Evolutionary conservation across 2,329 filamentous ascomycete genomes (phyloP).

Genomic region (Akanthomyces uredinophilus): DNA sequence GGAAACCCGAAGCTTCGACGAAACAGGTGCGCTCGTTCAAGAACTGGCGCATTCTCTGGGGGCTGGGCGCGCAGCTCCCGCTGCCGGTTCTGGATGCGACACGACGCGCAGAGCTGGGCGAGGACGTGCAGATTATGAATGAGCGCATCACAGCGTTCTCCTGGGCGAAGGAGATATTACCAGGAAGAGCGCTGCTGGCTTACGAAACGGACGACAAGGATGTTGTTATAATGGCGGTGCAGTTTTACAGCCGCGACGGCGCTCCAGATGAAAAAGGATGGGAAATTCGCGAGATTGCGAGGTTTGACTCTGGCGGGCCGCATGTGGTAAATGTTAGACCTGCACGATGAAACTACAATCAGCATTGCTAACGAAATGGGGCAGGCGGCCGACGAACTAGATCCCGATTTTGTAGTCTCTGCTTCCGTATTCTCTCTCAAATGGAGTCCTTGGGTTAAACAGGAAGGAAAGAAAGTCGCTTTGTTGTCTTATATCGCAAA

Average conservation of each 20-base stretch:
- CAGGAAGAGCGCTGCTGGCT: conserved; percentile 42
- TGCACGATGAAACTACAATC: neutral
- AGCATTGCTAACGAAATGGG: neutral
- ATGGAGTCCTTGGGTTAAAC: conserved; percentile 50
- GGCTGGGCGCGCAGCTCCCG: conserved; percentile 46
- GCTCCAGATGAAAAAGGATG: conserved; percentile 34
- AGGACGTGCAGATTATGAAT: conserved; percentile 30
- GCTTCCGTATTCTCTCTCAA: conserved; percentile 46
- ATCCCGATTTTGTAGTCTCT: conserved; percentile 45
- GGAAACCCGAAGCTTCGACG: conserved; percentile 26
- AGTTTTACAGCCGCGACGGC: conserved; percentile 28
- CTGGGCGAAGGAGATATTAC: conserved; percentile 43
- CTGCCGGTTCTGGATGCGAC: conserved; percentile 33
- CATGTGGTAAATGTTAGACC: conserved; percentile 28
- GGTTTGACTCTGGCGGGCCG: conserved; percentile 44
- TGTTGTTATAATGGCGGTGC: conserved; percentile 46
- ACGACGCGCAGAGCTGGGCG: conserved; percentile 19
- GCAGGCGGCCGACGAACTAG: conserved; percentile 28
- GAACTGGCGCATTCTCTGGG: conserved; percentile 52
- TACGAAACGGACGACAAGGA: conserved; percentile 48
- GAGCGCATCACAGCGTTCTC: conserved; percentile 48
- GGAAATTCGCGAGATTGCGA: conserved; percentile 45
- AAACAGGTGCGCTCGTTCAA: conserved; percentile 36
- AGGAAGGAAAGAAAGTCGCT: conserved; percentile 31
- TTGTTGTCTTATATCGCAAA: conserved; percentile 46